These are phyloP conservation scores for Calvatia gigantea DNA, from an alignment of 768 basidiomycete species.

Conservation along the genomic window DNA sequence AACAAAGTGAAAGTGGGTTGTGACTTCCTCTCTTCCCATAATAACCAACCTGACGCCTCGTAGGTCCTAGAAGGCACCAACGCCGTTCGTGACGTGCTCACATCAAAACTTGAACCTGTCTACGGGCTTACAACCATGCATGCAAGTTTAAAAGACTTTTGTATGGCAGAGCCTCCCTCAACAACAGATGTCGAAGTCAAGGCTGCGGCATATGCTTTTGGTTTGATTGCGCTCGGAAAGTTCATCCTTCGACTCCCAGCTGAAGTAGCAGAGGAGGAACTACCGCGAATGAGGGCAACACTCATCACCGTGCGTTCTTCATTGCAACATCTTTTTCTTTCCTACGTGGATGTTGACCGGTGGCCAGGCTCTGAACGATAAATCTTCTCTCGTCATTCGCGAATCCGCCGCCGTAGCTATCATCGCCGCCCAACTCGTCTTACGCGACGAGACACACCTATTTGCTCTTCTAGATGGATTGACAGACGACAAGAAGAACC, in stretches of 20 bases:
- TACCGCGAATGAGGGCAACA: constrained; percentile 72
- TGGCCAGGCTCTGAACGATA: constrained; percentile 64
- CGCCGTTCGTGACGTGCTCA: constrained; percentile 73
- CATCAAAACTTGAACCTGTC: constrained; percentile 72
- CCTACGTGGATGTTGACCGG: constrained; percentile 5
- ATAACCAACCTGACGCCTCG: not conserved
- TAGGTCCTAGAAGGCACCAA: constrained; percentile 84
- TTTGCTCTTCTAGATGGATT: constrained; percentile 79
- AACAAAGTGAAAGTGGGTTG: constrained; percentile 63
- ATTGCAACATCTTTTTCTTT: not conserved
- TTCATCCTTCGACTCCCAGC: constrained; percentile 77
- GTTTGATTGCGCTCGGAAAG: constrained; percentile 78
- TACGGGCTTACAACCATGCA: constrained; percentile 85
- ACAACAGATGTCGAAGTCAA: constrained; percentile 48
- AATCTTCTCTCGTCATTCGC: constrained; percentile 70
- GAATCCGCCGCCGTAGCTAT: constrained; percentile 81
- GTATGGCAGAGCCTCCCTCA: constrained; percentile 43
- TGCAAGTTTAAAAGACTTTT: constrained; percentile 64
- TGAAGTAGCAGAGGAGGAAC: constrained; percentile 83
- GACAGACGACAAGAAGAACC: constrained; percentile 88
- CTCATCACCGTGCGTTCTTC: constrained; percentile 56
- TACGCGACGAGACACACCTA: constrained; percentile 80
- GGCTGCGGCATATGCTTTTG: constrained; percentile 73
- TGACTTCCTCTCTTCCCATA: not conserved
- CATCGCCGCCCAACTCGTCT: constrained; percentile 79